Evolutionary conservation across 179 eudicot species (phyloP).

Genomic region (Silene vulgaris): DNA sequence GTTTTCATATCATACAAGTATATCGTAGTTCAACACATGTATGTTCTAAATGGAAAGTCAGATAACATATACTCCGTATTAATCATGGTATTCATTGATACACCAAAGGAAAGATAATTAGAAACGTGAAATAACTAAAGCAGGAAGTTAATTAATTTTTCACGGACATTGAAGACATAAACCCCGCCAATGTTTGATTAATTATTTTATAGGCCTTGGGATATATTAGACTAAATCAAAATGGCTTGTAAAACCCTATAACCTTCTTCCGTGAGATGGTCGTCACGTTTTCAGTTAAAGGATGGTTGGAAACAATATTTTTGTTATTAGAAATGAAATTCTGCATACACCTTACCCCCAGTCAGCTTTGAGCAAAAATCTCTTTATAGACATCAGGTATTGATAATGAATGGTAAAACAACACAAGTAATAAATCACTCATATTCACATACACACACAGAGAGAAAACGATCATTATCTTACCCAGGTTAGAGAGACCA

Average conservation of each 20-base stretch:
- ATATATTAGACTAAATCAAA: background rate
- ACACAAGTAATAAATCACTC: background rate
- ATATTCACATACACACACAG: background rate
- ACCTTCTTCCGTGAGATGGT: background rate
- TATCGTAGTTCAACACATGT: background rate
- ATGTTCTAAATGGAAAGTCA: background rate
- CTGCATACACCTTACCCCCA: background rate
- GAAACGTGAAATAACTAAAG: background rate
- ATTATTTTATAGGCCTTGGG: background rate
- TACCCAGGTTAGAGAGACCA: conserved; percentile 81
- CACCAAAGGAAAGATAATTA: background rate
- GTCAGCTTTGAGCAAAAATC: background rate
- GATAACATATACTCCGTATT: background rate
- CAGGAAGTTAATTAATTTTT: background rate
- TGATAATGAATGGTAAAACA: background rate
- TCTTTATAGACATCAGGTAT: background rate
- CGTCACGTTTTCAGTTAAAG: background rate
- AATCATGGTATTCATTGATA: background rate
- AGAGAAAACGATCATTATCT: conserved; percentile 26
- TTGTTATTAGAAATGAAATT: background rate
- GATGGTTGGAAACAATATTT: background rate
- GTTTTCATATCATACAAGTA: background rate
- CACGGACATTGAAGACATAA: background rate
- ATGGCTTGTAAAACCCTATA: background rate
- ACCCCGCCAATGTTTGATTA: background rate